Base-by-base conservation (phyloP, 2,329 filamentous ascomycete species). In the Hirsutella minnesotensis region DNA sequence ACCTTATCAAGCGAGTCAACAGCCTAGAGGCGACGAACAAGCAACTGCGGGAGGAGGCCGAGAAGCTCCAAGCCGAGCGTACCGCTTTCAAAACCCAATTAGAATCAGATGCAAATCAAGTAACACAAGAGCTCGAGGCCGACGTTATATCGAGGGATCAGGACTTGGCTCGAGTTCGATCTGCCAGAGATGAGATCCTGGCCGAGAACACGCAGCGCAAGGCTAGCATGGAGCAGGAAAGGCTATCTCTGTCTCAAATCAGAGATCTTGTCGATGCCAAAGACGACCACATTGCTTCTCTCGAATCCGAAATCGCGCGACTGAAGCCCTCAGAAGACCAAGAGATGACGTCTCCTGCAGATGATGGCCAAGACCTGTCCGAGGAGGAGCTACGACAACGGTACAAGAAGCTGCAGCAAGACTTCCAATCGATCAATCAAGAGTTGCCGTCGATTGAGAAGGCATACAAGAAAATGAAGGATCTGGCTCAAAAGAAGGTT, bases 1-100 rank as follows among this genome's bases (percentile, higher is more conserved):
- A 96, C 53, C 77, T 94, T 9, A 87, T 95, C 52, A 90, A 86
- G 60, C 81, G 87, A 31, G 81, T 95, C 55, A 98, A 98, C 60
- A 81, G 90, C 53, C 66, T 96, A 13, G 90, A 96, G 62, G 87
- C 87, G 3, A 84, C 81, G 12, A 95, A 95, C 60, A 81, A 83
- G 46, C 81, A 88, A 51, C 63, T 96, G 24, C 79, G 83, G 30
- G 84, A 94, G 59, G 88, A 95, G 55, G 82, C 85, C 5, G 82
- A 90, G 54, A 94, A 84, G 58, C 68, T 89, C 40, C 86, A 90
- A 53, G 79, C 86, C 2, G 92, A 98, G 60, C 73, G 92, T 43
- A 88, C 86, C 4, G 72, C 81, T 10, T 95, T 88, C 59, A 83
- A 87, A 42, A 77, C 77, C 30, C 81, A 89, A 53, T 67, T 96